Evolutionary conservation across 306 rosid genomes (phyloP), one percentile per base, ranked within the genome.

Genomic region (Carpinus fangiana): DNA sequence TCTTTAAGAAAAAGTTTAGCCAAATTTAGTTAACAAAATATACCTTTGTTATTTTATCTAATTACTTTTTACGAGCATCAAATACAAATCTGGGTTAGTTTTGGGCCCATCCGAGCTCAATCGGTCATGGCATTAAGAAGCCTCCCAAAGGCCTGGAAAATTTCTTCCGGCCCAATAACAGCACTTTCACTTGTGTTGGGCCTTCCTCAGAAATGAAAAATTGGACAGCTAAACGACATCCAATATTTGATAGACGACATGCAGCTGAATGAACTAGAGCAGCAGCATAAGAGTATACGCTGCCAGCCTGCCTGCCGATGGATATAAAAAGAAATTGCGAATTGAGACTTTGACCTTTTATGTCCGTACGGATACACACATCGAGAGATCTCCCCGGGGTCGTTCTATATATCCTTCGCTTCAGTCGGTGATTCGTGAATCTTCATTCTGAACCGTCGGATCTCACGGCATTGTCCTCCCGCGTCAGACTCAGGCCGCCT

Each of bases 391-490:
- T 81, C 83, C 75, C 79, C 87, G 84, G 87, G 80, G 85, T 78
- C 81, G 61, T 67, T 79, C 68, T 9, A n/a, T n/a, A n/a, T n/a
- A 59, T 75, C 47, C 82, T 80, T 61, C 62, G 17, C 55, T 57
- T 51, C 34, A 46, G 61, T 55, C 50, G 73, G 76, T n/a, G 66
- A 72, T 75, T 83, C 71, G 76, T n/a, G 66, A 72, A 77, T 81
- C 71, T 61, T 80, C 87, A 80, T 90, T 83, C 72, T 72, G 82
- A 86, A 80, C 90, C 89, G 83, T 79, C 84, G 80, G 62, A 57
- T 78, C 70, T 8, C 55, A 18, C 75, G 76, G 21, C 87, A 34
- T 77, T 73, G 69, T 45, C 59, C 14, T 53, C 72, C 73, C 81
- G 43, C 69, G 70, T 82, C 84, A 69, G 69, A 59, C 82, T 62